Evolutionary conservation across 1,284 basidiomycete genomes (phyloP).

Genomic region (Naganishia cerealis): DNA sequence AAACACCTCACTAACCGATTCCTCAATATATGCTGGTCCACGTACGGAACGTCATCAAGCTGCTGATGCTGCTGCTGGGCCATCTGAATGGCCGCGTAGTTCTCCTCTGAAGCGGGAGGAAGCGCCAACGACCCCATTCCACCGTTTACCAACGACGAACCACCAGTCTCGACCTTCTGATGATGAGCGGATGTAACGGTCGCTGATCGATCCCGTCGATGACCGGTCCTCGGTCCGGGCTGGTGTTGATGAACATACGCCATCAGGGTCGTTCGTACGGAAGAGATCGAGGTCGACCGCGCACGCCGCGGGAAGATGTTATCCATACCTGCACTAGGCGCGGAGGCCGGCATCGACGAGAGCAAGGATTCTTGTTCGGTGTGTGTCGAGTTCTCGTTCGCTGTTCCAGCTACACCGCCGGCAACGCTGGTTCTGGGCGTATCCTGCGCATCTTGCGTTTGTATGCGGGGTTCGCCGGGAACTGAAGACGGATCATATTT

Average conservation of each 20-base stretch:
- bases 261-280: not conserved
- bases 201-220: constrained; percentile 22
- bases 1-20: constrained; percentile 30
- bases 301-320: not conserved
- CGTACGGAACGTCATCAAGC: constrained; percentile 6
- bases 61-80: not conserved
- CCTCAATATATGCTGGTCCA: constrained; percentile 15
- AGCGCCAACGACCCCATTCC: constrained; percentile 3
- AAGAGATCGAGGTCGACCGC: constrained; percentile 28
- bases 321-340: no score
- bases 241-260: no score
- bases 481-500: no score
- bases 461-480: no score
- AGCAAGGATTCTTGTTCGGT: not conserved
- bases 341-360: no score
- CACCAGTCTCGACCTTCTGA: not conserved
- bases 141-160: not conserved
- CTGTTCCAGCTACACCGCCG: no score
- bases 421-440: no score
- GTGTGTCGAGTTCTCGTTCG: no score
- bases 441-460: no score
- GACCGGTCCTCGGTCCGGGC: not conserved
- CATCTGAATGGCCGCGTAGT: not conserved
- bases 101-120: not conserved
- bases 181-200: constrained; percentile 16